Conservation (phyloP, 768 basidiomycete species). For the Lentinula sp. region DNA sequence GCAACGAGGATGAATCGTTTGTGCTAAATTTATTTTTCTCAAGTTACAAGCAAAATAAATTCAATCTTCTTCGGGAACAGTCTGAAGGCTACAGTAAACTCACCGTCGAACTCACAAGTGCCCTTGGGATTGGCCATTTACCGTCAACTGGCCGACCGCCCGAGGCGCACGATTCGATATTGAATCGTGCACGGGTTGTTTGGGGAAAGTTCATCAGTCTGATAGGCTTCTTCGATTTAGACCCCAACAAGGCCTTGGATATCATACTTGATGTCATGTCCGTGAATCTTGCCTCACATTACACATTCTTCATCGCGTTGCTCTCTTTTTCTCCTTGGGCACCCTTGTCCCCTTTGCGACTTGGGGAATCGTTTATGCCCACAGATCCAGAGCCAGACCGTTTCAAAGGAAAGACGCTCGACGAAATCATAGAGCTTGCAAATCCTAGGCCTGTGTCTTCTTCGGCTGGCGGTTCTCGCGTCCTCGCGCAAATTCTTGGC, state of each 20-base stretch:
- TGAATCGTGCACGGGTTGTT: constrained; percentile 58
- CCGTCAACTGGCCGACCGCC: constrained; percentile 56
- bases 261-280: constrained; percentile 90
- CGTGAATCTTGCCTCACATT: constrained; percentile 74
- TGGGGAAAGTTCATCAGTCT: constrained; percentile 86
- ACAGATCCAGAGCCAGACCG: constrained; percentile 29
- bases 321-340: constrained; percentile 87
- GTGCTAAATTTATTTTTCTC: background rate
- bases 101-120: constrained; percentile 73
- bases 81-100: constrained; percentile 97
- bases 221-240: constrained; percentile 94
- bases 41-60: constrained; percentile 97
- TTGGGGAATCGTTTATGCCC: constrained; percentile 27
- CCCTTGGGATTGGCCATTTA: constrained; percentile 71
- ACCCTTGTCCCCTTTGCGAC: constrained; percentile 35
- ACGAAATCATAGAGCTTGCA: constrained; percentile 57
- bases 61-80: constrained; percentile 94
- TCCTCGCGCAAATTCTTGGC: constrained; percentile 89
- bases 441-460: constrained; percentile 27
- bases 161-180: constrained; percentile 51
- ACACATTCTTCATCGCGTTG: constrained; percentile 83
- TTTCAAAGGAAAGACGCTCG: constrained; percentile 56
- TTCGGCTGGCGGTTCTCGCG: constrained; percentile 38
- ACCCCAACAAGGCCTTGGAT: constrained; percentile 91
- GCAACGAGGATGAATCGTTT: background rate